Evolutionary conservation across 2,329 filamentous ascomycete species (phyloP), one percentile per base, ranked within the genome.

Genomic region (Fusarium sp.): DNA sequence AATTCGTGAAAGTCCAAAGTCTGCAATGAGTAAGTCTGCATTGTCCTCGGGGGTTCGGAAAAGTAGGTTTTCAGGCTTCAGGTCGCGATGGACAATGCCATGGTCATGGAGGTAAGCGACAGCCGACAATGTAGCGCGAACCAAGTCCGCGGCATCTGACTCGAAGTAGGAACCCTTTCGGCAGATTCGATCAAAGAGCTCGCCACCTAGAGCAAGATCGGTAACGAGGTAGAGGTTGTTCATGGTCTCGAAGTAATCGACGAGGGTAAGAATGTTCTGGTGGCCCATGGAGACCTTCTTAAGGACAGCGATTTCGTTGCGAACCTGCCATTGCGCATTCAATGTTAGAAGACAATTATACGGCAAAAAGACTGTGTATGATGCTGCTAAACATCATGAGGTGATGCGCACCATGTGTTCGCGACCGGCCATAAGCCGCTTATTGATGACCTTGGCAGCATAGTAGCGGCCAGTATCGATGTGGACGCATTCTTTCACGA

Each of bases 161-260:
- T 99, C 96, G 84, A 97, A 98, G 85, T 99, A 99, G 65, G 93
- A 97, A 71, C 96, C 96, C 83, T 99, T 99, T 70, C 96, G 92
- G 82, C 96, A 99, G 81, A 99, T 99, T 74, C 96, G 93, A 80
- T 99, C 96, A 79, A 99, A 99, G 18, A 99, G 89, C 81, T 99
- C 96, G 74, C 96, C 96, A 69, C 96, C 96, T 19, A 98, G 90
- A 19, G 96, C 96, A 31, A 99, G 91, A 77, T 99, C 96, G 44
- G 96, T 98, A 53, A 99, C 96, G 39, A 99, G 90, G 80, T 99
- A 99, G 71, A 99, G 88, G 82, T 99, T 99, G 84, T 99, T 98
- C 93, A 98, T 97, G 9, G 96, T 99, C 84, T 99, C 96, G 78
- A 99, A 99, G 82, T 98, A 99, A 84, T 99, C 96, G 75, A 98